These are phyloP conservation scores for Amanita thiersii DNA, from an alignment of 768 basidiomycete genomes.

Conservation along the genomic window DNA sequence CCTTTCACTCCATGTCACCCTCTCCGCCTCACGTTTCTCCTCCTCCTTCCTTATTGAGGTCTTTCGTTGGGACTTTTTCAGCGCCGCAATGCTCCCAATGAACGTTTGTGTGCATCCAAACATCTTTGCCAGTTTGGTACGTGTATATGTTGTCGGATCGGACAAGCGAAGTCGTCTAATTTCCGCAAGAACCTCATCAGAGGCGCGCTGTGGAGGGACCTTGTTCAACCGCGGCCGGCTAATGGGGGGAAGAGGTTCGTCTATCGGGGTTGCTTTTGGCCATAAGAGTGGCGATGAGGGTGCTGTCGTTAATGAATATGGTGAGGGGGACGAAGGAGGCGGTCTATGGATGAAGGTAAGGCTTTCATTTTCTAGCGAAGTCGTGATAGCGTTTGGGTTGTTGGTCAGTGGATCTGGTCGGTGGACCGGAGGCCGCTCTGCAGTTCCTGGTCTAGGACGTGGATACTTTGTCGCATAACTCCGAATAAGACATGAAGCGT, in stretches of 20 bases:
- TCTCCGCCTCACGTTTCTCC: slow-evolving; percentile 33
- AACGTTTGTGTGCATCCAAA: slow-evolving; percentile 69
- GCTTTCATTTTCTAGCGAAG: slow-evolving; percentile 39
- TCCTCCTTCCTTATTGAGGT: slow-evolving; percentile 35
- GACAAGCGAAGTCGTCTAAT: slow-evolving; percentile 50
- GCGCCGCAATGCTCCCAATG: slow-evolving; percentile 55
- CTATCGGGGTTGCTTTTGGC: slow-evolving; percentile 20
- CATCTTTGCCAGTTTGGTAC: slow-evolving; percentile 61
- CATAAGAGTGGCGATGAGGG: slow-evolving; percentile 68
- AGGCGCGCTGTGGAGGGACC: slow-evolving; percentile 29
- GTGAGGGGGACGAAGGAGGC: slow-evolving; percentile 71
- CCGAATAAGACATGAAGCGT: slow-evolving; percentile 20
- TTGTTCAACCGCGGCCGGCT: slow-evolving; percentile 33
- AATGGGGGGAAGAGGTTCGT: slow-evolving; percentile 36
- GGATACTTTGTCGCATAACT: slow-evolving; percentile 39
- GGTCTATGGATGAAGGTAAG: slow-evolving; percentile 80
- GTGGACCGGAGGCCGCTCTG: slow-evolving; percentile 49
- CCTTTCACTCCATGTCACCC: slow-evolving; percentile 65
- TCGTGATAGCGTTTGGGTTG: slow-evolving; percentile 44
- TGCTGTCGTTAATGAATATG: slow-evolving; percentile 58
- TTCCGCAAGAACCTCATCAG: slow-evolving; percentile 43
- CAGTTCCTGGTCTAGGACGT: slow-evolving; percentile 41
- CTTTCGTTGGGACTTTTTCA: slow-evolving; percentile 43
- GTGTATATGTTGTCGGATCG: slow-evolving; percentile 54
- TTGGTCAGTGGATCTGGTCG: slow-evolving; percentile 49